A percentile compares a stretch with the other conserved stretches of the same genome.
Conservation (phyloP, 73 alveolate species). For the Tetrahymena elliotti region DNA sequence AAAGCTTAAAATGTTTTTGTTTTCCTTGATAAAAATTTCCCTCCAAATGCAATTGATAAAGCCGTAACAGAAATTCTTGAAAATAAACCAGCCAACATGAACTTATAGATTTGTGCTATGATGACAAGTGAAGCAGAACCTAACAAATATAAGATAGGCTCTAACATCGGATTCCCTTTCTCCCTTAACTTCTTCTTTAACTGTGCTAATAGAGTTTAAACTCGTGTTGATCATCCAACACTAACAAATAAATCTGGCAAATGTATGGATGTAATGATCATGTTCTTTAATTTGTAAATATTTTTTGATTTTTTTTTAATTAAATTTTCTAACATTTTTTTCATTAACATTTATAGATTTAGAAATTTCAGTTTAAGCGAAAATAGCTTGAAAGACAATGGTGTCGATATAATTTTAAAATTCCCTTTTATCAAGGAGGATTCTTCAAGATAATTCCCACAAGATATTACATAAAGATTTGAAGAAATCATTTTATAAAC, state of each 20-base stretch:
- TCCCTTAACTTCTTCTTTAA: not conserved
- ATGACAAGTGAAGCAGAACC: not conserved
- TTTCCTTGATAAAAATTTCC: slow-evolving; percentile 81
- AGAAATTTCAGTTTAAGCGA: not conserved
- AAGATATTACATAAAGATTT: not conserved
- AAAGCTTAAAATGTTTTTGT: slow-evolving; percentile 23
- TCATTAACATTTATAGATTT: not conserved
- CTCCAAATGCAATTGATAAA: slow-evolving; percentile 70
- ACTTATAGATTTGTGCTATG: not conserved
- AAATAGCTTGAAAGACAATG: not conserved
- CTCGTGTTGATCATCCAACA: slow-evolving; percentile 43
- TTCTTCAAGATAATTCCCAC: not conserved
- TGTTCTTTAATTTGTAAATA: slow-evolving; percentile 14
- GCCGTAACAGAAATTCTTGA: slow-evolving; percentile 44
- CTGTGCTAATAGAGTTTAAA: slow-evolving; percentile 38
- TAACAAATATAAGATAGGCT: not conserved
- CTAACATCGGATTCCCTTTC: not conserved
- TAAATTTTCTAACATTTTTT: not conserved
- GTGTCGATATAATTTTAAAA: not conserved
- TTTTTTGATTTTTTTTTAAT: not conserved
- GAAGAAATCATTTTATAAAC: not conserved
- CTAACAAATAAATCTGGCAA: slow-evolving; percentile 6
- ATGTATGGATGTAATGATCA: not conserved
- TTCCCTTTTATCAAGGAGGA: not conserved
- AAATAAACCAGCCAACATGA: slow-evolving; percentile 12